Evolutionary conservation across 202 grass and related monocot species (phyloP), one percentile per base, ranked within the genome.

Genomic region (Brachypodium distachyon): DNA sequence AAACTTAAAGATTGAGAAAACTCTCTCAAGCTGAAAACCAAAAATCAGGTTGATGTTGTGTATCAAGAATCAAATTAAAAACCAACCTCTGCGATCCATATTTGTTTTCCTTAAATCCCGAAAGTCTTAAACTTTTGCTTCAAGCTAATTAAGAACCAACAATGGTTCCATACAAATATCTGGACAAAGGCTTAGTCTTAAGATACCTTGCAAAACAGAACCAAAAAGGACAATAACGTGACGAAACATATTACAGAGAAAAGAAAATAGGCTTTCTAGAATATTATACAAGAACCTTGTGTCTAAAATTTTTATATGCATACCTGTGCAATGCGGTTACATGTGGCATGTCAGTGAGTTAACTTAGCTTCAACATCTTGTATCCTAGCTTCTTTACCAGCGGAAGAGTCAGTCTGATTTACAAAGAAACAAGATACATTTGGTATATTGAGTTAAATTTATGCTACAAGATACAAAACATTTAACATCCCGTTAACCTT

Each of bases 301-400:
- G 38, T 67, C 27, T 37, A 47, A 68, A 27, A 25, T 68, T 31
- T 69, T 39, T 18, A 48, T 48, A 27, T 62, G 54, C 77, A 77
- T 92, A 98, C 96, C 89, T 92, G 85, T 71, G 54, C 84, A 67
- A 95, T 29, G 40, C 96, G 91, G 67, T 83, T 89, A 72, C 91
- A 99, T 78, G 85, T 90, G 27, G 92, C 85, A 56, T 82, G 80
- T 60, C 83, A 85, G 74, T 85, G 91, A 60, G 87, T 71, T 63
- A 85, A 83, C 72, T 99, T 91, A 52, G 81, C 68, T 85, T 95
- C 89, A 51, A 74, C 75, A 49, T 96, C 92, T 67, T 85, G 85
- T 79, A 90, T 78, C 80, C 81, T 90, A 27, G 81, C 84, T 72
- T 89, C 96, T 81, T 93, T 99, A 67, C 66, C 51, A 41, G 83